Base-by-base conservation (phyloP, 441 rosid genomes). In the Erodium trifolium region DNA sequence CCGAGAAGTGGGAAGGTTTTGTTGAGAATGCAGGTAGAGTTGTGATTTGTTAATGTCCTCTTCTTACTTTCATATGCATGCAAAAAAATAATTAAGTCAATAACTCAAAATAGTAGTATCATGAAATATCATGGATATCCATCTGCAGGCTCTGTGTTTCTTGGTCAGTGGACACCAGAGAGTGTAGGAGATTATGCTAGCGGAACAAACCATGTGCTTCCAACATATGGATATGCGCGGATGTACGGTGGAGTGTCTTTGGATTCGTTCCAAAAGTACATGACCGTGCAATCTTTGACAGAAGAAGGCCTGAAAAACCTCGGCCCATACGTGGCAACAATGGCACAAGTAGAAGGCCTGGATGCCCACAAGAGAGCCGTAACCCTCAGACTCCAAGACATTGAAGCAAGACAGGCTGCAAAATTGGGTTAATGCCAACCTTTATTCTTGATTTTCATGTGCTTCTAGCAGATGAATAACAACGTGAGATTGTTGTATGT, bases 121-220 rank as follows among this genome's bases (percentile, higher is more conserved):
- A 2, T 47, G 53, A 12, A 47, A 47, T 47, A 47, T 47, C 12
- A 47, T 47, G 53, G 53, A 11, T 47, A 34, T 34, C 37, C 37
- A 0, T 18, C 34, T 8, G 13, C 81, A 85, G 94, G 98, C 31
- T 92, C 97, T 0, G 97, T 90, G 67, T 88, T 90, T 78, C 35
- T 90, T 65, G 98, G 97, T 27, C 85, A 79, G 37, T 90, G 98
- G 97, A 90, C 97, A 0, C 96, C 96, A 2, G 93, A 90, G 78
- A 90, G 97, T 51, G 92, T 90, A 47, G 98, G 93, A 65, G 97
- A 88, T 71, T 88, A 90, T 75, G 98, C 97, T 0, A 90, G 97
- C 1, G 96, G 97, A 14, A 92, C 97, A 70, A 92, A 92, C 77
- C 97, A 90, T 16, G 98, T 92, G 68, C 93, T 90, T 57, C 98